phyloP scores from a whole-genome alignment of 2,329 filamentous ascomycete species.

The Neobulgaria alba region DNA sequence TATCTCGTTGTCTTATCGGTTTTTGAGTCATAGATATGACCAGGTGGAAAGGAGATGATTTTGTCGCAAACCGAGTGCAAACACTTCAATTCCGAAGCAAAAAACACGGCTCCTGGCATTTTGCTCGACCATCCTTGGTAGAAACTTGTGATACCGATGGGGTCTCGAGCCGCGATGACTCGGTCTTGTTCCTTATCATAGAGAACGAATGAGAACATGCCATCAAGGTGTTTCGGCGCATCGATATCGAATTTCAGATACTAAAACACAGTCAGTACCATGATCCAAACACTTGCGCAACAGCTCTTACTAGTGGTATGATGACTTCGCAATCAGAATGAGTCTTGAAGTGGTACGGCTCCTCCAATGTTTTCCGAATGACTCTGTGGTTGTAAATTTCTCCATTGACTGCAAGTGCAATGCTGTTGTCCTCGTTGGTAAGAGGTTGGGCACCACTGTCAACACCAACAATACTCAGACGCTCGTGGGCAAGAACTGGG shows the following conservation, averaged over 20 bases:
- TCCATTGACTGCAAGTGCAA: constrained; percentile 94
- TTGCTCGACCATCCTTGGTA: constrained; percentile 88
- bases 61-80: constrained; percentile 90
- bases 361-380: constrained; percentile 78
- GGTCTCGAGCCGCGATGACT: constrained; percentile 87
- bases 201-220: constrained; percentile 99
- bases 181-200: constrained; percentile 94
- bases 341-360: constrained; percentile 92
- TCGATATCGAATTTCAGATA: constrained; percentile 90
- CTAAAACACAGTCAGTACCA: constrained; percentile 35
- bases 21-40: constrained; percentile 92
- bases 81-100: constrained; percentile 94
- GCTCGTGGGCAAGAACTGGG: constrained; percentile 89
- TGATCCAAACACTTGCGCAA: constrained; percentile 1
- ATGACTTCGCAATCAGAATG: constrained; percentile 98
- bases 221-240: constrained; percentile 86
- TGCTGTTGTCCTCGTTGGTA: constrained; percentile 79
- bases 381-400: constrained; percentile 99
- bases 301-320: constrained; percentile 71
- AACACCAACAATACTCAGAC: constrained; percentile 90
- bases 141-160: constrained; percentile 93
- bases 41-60: constrained; percentile 88
- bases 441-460: constrained; percentile 94
- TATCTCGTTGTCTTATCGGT: constrained; percentile 80
- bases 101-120: constrained; percentile 81